These are phyloP conservation scores for Carallia brachiata DNA, from an alignment of 345 rosid species.

Conservation along the genomic window DNA sequence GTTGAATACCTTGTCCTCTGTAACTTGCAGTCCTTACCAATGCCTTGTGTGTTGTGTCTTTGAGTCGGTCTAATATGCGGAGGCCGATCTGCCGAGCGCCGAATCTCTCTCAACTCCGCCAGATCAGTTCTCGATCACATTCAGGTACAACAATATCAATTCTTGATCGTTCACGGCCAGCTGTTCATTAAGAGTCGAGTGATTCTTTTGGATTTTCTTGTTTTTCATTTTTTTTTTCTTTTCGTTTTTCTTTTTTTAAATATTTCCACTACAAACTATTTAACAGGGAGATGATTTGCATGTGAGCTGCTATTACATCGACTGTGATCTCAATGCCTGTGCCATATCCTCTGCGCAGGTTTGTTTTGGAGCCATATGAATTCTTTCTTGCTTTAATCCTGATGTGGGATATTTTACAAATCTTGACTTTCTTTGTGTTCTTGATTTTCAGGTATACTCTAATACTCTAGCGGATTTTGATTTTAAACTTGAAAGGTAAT, in stretches of 20 bases:
- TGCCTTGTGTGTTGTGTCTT: too few relatives aligned
- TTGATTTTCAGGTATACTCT: conserved; percentile 61
- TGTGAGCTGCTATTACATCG: conserved; percentile 89
- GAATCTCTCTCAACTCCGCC: conserved; percentile 90
- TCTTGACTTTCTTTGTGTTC: neutral
- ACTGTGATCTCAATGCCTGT: conserved; percentile 64
- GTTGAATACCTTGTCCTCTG: too few relatives aligned
- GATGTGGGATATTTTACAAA: neutral
- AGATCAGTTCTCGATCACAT: conserved; percentile 94
- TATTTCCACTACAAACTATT: neutral
- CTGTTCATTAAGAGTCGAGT: too few relatives aligned
- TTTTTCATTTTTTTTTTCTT: neutral
- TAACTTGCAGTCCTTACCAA: too few relatives aligned
- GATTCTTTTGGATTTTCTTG: neutral
- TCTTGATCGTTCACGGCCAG: too few relatives aligned
- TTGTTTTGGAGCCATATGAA: conserved; percentile 7
- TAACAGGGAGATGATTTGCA: conserved; percentile 75
- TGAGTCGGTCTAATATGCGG: conserved; percentile 79
- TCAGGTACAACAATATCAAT: conserved; percentile 42
- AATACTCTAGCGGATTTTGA: conserved; percentile 96
- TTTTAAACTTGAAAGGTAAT: conserved; percentile 89
- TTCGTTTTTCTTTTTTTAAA: neutral
- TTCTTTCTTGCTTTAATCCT: neutral
- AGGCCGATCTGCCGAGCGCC: conserved; percentile 97
- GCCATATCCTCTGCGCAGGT: conserved; percentile 93